These are phyloP conservation scores for Suillus cothurnatus DNA, from an alignment of 768 basidiomycete genomes.

Conservation along the genomic window DNA sequence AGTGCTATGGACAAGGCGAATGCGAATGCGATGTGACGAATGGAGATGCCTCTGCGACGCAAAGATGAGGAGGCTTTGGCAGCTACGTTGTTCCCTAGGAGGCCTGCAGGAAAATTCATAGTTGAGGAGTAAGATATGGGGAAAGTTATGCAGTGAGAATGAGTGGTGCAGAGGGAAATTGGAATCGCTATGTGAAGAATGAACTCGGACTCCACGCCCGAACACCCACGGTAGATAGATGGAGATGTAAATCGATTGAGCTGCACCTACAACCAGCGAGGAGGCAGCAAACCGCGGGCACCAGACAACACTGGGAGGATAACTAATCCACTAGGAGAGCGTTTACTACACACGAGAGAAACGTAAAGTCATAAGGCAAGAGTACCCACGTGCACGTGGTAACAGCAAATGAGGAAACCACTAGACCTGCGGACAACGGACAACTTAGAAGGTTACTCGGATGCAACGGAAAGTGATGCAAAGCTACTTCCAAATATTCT, in stretches of 20 bases:
- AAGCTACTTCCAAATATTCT: not conserved
- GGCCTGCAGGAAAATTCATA: conserved; percentile 13
- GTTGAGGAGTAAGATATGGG: not conserved
- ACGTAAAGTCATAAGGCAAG: not conserved
- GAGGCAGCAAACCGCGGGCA: not conserved
- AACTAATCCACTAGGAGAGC: not conserved
- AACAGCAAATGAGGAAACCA: conserved; percentile 3
- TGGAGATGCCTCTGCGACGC: conserved; percentile 20
- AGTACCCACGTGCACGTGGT: not conserved
- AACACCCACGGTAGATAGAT: conserved; percentile 1
- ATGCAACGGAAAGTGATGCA: not conserved
- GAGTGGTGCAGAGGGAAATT: not conserved
- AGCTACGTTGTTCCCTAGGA: conserved; percentile 2
- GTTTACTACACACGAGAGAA: not conserved
- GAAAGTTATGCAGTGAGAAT: not conserved
- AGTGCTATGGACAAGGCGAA: conserved; percentile 15
- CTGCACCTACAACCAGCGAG: not conserved
- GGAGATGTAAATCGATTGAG: not conserved
- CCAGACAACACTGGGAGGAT: not conserved
- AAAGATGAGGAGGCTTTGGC: conserved; percentile 6
- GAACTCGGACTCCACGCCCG: not conserved
- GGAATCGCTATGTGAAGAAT: not conserved
- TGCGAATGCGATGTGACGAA: conserved; percentile 26
- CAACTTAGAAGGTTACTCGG: not conserved
- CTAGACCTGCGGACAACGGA: not conserved